Evolutionary conservation across 179 eudicot species (phyloP).

Genomic region (Vitellaria paradoxa): DNA sequence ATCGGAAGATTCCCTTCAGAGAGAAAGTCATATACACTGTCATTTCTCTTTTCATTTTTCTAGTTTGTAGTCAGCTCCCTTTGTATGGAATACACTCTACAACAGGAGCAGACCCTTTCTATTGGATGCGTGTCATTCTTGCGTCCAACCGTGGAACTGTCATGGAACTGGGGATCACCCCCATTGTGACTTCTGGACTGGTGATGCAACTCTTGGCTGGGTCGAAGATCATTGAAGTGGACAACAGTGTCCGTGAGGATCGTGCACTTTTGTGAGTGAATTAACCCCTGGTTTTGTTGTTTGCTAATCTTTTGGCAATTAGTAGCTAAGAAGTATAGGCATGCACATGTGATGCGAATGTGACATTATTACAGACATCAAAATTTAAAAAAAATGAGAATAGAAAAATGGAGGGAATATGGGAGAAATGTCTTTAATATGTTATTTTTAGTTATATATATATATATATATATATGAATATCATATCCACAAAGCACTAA

Average conservation of each 20-base stretch:
- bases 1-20: slow-evolving; percentile 73
- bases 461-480: no score
- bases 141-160: slow-evolving; percentile 89
- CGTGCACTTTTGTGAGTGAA: slow-evolving; percentile 75
- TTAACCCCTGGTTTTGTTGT: background rate
- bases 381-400: no score
- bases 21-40: slow-evolving; percentile 89
- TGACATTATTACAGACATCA: no score
- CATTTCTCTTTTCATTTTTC: slow-evolving; percentile 69
- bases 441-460: no score
- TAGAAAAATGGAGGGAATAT: no score
- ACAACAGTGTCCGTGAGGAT: slow-evolving; percentile 87
- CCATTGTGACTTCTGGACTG: slow-evolving; percentile 82
- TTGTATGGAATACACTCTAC: slow-evolving; percentile 87
- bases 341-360: no score
- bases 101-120: slow-evolving; percentile 80
- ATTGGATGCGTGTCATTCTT: slow-evolving; percentile 93
- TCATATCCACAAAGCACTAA: no score
- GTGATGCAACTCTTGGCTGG: slow-evolving; percentile 95
- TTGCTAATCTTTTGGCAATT: background rate
- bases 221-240: slow-evolving; percentile 86
- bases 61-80: slow-evolving; percentile 91
- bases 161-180: slow-evolving; percentile 94
- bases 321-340: background rate
- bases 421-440: no score